Conservation (phyloP, 1,284 basidiomycete species). For the Rhizoctonia solani region DNA sequence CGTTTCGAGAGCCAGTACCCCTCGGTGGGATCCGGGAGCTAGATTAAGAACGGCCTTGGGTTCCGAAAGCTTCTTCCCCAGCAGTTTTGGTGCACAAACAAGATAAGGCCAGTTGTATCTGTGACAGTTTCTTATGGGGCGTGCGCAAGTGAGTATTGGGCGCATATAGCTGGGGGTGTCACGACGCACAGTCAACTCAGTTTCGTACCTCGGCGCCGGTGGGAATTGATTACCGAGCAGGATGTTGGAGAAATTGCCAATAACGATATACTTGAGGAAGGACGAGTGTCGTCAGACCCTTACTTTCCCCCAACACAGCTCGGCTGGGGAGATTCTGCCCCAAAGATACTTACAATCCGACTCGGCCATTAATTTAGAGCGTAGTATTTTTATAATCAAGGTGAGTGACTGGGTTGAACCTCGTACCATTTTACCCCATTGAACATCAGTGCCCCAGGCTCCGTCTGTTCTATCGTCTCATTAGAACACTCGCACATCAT, state of each 20-base stretch:
- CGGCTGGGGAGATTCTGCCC: slow-evolving; percentile 17
- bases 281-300: neutral
- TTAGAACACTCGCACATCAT: neutral
- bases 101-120: too few relatives aligned
- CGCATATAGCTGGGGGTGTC: too few relatives aligned
- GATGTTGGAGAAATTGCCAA: neutral
- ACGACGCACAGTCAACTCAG: slow-evolving; percentile 1
- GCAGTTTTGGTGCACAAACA: too few relatives aligned
- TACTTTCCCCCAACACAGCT: slow-evolving; percentile 19
- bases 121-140: too few relatives aligned
- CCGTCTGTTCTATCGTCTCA: neutral
- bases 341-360: neutral
- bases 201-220: slow-evolving; percentile 10
- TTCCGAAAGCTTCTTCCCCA: too few relatives aligned
- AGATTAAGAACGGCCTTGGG: too few relatives aligned
- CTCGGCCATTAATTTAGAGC: neutral
- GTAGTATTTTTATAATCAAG: slow-evolving; percentile 6
- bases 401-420: neutral
- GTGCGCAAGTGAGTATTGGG: too few relatives aligned
- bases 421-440: neutral
- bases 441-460: neutral
- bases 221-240: neutral
- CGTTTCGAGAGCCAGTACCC: too few relatives aligned
- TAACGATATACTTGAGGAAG: neutral
- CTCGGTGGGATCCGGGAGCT: too few relatives aligned